Percentiles rank a stretch among this genome's conserved stretches.
These are phyloP conservation scores for Neurospora sp. DNA, from an alignment of 495 filamentous ascomycete genomes.

Conservation along the genomic window DNA sequence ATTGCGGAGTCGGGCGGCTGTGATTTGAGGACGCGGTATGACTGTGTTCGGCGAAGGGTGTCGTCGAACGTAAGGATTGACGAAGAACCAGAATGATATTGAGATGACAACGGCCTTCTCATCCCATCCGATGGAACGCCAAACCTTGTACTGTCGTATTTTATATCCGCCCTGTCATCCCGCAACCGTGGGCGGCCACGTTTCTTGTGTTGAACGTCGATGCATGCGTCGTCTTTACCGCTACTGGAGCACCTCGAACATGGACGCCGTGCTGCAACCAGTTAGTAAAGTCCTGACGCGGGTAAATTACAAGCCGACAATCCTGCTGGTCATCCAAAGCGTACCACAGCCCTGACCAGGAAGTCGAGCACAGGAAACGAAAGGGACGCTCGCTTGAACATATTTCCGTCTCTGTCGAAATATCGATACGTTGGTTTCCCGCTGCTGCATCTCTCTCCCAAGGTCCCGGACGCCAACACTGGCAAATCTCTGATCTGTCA, in stretches of 20 bases:
- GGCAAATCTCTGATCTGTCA: not conserved
- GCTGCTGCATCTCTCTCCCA: not conserved
- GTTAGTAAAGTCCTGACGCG: constrained; percentile 10
- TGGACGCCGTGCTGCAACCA: constrained; percentile 46
- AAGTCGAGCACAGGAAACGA: not conserved
- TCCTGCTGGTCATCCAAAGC: not conserved
- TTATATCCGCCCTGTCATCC: constrained; percentile 54
- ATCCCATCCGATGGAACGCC: constrained; percentile 32
- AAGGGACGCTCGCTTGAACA: not conserved
- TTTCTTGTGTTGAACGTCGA: constrained; percentile 96
- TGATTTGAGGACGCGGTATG: constrained; percentile 51
- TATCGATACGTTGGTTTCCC: not conserved
- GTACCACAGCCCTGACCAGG: not conserved
- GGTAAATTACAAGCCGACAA: not conserved
- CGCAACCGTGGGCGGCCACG: constrained; percentile 83
- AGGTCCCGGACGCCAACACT: not conserved
- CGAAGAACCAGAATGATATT: constrained; percentile 28
- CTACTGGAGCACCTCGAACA: constrained; percentile 52
- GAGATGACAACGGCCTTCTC: constrained; percentile 35
- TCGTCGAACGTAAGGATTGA: constrained; percentile 34
- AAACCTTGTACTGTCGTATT: constrained; percentile 42
- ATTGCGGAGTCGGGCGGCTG: constrained; percentile 37
- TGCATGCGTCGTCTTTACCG: constrained; percentile 71
- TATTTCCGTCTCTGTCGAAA: not conserved
- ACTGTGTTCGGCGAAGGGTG: constrained; percentile 37